A percentile compares a stretch with the other conserved stretches of the same genome.
These are phyloP conservation scores for Suhomyces anneliseae DNA, from an alignment of 1,139 yeast species.

Conservation along the genomic window DNA sequence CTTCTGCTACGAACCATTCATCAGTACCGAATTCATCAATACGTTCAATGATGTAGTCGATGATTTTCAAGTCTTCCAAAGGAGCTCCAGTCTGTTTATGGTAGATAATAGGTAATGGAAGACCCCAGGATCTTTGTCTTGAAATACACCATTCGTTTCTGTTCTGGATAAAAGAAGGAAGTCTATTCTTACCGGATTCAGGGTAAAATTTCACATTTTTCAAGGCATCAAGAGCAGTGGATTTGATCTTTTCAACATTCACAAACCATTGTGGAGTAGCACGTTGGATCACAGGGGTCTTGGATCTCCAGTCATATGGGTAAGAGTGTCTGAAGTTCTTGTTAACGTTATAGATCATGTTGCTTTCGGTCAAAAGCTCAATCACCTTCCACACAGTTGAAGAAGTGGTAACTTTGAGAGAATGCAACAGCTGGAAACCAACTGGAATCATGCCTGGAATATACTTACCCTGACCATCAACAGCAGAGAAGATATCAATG, in stretches of 20 bases:
- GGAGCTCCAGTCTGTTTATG: conserved; percentile 59
- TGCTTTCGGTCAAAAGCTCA: conserved; percentile 39
- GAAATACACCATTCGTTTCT: conserved; percentile 98
- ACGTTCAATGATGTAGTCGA: conserved; percentile 53
- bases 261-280: conserved; percentile 98
- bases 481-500: conserved; percentile 69
- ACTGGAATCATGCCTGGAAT: conserved; percentile 41
- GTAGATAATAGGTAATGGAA: conserved; percentile 89
- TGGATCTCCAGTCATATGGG: conserved; percentile 97
- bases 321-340: conserved; percentile 72
- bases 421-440: conserved; percentile 47
- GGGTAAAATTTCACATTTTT: conserved; percentile 71
- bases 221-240: conserved; percentile 58
- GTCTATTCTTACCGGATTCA: conserved; percentile 65
- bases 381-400: conserved; percentile 49
- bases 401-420: conserved; percentile 58
- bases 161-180: conserved; percentile 68
- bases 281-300: conserved; percentile 89
- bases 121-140: conserved; percentile 98
- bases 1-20: conserved; percentile 69
- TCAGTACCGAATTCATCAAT: conserved; percentile 66
- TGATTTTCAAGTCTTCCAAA: conserved; percentile 49
- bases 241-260: conserved; percentile 73
- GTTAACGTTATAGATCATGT: conserved; percentile 51
- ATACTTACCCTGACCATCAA: conserved; percentile 73